These are phyloP conservation scores for Colletotrichum sp. DNA, from an alignment of 2,329 filamentous ascomycete genomes.

Conservation along the genomic window DNA sequence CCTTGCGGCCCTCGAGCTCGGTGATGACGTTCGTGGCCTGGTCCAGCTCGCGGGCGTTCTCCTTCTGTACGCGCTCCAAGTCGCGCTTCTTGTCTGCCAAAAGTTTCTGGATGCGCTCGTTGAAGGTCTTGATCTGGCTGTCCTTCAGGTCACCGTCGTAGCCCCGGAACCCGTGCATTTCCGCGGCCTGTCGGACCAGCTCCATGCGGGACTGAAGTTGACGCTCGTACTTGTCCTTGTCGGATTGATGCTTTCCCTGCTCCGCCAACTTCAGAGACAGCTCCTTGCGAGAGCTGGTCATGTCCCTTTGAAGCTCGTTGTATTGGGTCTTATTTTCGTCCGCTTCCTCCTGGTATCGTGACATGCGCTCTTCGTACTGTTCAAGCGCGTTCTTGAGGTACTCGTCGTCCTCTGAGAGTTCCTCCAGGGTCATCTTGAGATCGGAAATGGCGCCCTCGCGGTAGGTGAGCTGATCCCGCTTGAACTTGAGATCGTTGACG, in stretches of 20 bases:
- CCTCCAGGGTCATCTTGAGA: constrained; percentile 73
- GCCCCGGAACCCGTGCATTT: constrained; percentile 79
- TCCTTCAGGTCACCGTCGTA: constrained; percentile 83
- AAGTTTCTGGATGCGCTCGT: constrained; percentile 76
- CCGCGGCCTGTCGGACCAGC: constrained; percentile 80
- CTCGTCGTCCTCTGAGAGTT: constrained; percentile 79
- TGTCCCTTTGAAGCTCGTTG: constrained; percentile 61
- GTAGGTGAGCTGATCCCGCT: constrained; percentile 74
- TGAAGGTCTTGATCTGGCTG: constrained; percentile 75
- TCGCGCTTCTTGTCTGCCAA: constrained; percentile 79
- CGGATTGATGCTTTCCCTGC: constrained; percentile 80
- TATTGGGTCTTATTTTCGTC: constrained; percentile 69
- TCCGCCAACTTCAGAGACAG: constrained; percentile 63
- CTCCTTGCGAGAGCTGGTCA: constrained; percentile 48
- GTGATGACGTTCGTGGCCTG: constrained; percentile 75
- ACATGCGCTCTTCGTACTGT: constrained; percentile 79
- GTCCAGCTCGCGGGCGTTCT: constrained; percentile 76
- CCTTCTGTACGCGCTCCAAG: constrained; percentile 74
- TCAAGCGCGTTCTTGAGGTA: constrained; percentile 74
- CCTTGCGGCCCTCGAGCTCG: constrained; percentile 75
- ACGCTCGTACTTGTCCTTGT: constrained; percentile 85
- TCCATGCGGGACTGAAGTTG: constrained; percentile 74
- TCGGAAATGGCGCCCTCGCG: constrained; percentile 74
- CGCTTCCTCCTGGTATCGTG: constrained; percentile 67
- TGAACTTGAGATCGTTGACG: constrained; percentile 76